Evolutionary conservation across 108 stramenopile species (phyloP).

Genomic region (Schizochytrium sp.): DNA sequence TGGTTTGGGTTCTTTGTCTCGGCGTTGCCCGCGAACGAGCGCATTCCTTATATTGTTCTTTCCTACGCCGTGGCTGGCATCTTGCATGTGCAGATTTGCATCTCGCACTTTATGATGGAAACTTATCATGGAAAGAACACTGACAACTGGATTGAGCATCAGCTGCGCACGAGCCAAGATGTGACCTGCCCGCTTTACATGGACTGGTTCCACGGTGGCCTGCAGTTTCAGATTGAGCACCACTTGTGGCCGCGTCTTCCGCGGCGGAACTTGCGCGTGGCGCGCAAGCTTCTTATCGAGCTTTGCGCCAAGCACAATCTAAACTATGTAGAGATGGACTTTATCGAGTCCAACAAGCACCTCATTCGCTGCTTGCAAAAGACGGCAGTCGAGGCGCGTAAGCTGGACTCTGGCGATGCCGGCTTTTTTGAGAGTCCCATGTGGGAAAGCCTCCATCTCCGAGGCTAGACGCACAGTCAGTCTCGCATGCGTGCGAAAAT

Average conservation of each 20-base stretch:
- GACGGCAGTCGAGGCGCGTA: neutral
- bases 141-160: conserved; percentile 50
- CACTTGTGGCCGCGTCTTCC: conserved; percentile 81
- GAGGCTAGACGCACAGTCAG: neutral
- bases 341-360: conserved; percentile 53
- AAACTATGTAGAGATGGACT: conserved; percentile 52
- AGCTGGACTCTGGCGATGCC: neutral
- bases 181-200: conserved; percentile 64
- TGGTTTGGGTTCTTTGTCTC: conserved; percentile 49
- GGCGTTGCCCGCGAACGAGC: conserved; percentile 40
- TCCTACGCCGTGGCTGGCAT: conserved; percentile 69
- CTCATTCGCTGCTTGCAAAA: neutral
- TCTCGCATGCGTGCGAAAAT: neutral
- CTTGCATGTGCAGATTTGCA: conserved; percentile 72
- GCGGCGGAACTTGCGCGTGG: conserved; percentile 66
- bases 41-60: conserved; percentile 55
- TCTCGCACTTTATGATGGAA: conserved; percentile 62
- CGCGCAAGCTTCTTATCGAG: conserved; percentile 48
- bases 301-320: conserved; percentile 68
- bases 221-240: conserved; percentile 83
- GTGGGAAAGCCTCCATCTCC: neutral
- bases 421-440: conserved; percentile 10
- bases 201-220: conserved; percentile 86
- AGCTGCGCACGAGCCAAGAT: conserved; percentile 65
- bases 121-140: conserved; percentile 42